Evolutionary conservation across 176 grass and related monocot species (phyloP).

Genomic region (Olyra latifolia): DNA sequence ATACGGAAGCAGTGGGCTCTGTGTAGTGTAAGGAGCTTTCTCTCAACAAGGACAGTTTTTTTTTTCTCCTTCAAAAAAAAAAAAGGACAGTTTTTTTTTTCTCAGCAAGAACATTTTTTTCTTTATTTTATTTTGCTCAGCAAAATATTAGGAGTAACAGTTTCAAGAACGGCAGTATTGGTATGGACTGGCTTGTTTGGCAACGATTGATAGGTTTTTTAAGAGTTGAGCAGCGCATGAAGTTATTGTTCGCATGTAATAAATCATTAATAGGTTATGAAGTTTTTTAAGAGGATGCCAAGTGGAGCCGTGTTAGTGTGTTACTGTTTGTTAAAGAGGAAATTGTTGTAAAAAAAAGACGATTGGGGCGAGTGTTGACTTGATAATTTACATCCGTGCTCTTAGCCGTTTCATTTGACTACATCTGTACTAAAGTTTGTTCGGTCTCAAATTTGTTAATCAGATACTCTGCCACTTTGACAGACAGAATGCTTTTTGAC

Average conservation of each 20-base stretch:
- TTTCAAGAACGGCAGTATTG: neutral
- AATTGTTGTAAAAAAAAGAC: neutral
- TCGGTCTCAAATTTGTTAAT: neutral
- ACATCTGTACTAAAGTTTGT: neutral
- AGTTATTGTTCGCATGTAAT: too few species aligned
- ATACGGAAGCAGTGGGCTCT: constrained; percentile 15
- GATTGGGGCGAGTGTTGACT: neutral
- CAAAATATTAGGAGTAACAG: neutral
- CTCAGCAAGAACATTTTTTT: neutral
- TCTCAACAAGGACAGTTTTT: neutral
- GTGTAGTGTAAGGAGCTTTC: neutral
- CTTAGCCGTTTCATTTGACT: neutral
- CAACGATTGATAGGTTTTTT: too few species aligned
- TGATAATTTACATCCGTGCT: neutral
- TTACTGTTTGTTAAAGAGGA: neutral
- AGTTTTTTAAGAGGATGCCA: too few species aligned
- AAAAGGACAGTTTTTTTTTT: too few species aligned
- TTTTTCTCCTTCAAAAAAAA: neutral
- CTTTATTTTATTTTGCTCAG: neutral
- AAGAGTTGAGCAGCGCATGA: too few species aligned
- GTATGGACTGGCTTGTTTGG: neutral
- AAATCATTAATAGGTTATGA: too few species aligned
- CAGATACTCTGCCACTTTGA: neutral
- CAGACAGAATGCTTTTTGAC: neutral
- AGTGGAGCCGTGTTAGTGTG: too few species aligned